Evolutionary conservation across 768 basidiomycete genomes (phyloP), one percentile per base, ranked within the genome.

Genomic region (Suillus plorans): DNA sequence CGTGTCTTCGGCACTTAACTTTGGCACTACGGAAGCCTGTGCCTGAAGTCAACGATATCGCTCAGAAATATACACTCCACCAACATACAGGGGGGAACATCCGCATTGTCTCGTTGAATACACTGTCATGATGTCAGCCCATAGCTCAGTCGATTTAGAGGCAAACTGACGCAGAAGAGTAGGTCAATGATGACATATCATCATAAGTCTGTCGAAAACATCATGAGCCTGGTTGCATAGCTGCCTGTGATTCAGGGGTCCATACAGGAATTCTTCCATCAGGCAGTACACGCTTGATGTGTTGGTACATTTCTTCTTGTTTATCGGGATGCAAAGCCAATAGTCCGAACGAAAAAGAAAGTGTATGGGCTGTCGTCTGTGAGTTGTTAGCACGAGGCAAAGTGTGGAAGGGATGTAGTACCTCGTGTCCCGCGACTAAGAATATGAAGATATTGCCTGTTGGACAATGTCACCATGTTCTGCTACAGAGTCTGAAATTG

Each of bases 341-440:
- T 45, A 79, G 65, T 12, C 64, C 78, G 61, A 80, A 68, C 0
- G 75, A 69, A 67, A 73, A 78, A 28, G 69, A 66, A 9, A 79
- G 67, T 8, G 78, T 73, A 64, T 78, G 74, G 2, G 75, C 75
- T 1, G 76, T 75, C 1, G 78, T 77, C 77, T 78, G 25, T 8
- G 10, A 49, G 7, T 14, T 37, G 41, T 64, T 37, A 64, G 39
- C 42, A 31, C 16, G 34, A 60, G 6, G 20, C 25, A 25, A 31
- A 45, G 45, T 18, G 10, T 41, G 25, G 2, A 25, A 41, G 62
- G 12, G 31, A 34, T 34, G 25, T n/a, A 44, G 22, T 49, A 85
- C 85, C 77, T 87, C 87, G 64, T 87, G 85, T 10, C 87, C 87
- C 28, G 88, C 88, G 25, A 89, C 71, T n/a, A 88, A 64, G 64